These are phyloP conservation scores for Cladophialophora psammophila DNA, from an alignment of 2,329 filamentous ascomycete species.

Conservation along the genomic window DNA sequence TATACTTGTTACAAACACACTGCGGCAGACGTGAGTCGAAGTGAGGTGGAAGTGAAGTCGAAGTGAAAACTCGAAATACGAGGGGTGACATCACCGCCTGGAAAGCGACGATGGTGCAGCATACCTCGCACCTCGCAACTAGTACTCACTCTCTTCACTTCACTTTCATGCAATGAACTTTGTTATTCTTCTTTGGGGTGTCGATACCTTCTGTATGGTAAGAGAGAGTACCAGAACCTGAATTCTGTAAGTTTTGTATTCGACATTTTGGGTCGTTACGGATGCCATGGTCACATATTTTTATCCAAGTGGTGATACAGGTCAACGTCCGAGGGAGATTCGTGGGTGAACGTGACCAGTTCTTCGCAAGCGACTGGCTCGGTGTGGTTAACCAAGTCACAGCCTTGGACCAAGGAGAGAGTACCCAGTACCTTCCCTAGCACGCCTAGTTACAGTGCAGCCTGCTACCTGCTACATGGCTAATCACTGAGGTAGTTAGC, in stretches of 20 bases:
- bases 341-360: constrained; percentile 9
- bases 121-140: no score
- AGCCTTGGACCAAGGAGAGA: not conserved
- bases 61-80: not conserved
- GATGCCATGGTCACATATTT: constrained; percentile 3
- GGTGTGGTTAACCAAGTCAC: constrained; percentile 9
- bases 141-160: no score
- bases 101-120: not conserved
- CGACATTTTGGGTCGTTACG: not conserved
- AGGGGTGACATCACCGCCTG: not conserved
- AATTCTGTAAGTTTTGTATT: constrained; percentile 8
- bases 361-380: constrained; percentile 8
- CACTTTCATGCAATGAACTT: constrained; percentile 3
- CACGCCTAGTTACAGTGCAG: not conserved
- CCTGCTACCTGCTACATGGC: not conserved
- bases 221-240: not conserved
- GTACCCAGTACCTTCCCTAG: not conserved
- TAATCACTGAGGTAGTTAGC: no score
- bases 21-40: not conserved
- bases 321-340: not conserved
- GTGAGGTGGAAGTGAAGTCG: not conserved
- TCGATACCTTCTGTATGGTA: not conserved
- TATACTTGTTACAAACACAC: not conserved
- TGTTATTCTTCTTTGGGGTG: not conserved
- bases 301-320: not conserved